phyloP scores from a whole-genome alignment of 2,329 filamentous ascomycete species.

The Zasmidium angulare region DNA sequence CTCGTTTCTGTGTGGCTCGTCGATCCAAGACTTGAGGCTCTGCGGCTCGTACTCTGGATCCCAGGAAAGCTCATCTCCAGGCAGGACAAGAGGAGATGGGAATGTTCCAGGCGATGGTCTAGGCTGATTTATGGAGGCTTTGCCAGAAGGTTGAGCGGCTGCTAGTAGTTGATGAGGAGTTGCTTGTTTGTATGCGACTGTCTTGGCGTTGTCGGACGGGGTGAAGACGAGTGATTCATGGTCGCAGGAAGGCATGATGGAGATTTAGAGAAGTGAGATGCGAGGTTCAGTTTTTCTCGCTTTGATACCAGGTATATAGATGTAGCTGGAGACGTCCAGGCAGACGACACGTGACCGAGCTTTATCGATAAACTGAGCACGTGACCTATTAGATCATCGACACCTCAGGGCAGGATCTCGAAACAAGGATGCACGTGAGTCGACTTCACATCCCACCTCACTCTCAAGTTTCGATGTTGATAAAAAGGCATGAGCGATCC shows the following conservation, averaged over 20 bases:
- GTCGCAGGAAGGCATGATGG: constrained; percentile 6
- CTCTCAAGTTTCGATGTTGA: no score
- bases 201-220: constrained; percentile 37
- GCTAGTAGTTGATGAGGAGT: constrained; percentile 2
- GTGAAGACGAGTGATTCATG: constrained; percentile 22
- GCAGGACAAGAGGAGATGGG: constrained; percentile 60
- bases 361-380: not conserved
- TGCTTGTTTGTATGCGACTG: constrained; percentile 37
- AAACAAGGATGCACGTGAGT: no score
- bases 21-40: constrained; percentile 53
- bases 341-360: not conserved
- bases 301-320: no score
- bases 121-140: not conserved
- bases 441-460: no score
- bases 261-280: not conserved
- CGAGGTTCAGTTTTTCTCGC: no score
- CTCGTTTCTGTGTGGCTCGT: constrained; percentile 49
- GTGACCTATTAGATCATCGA: no score
- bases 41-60: constrained; percentile 56
- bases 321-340: no score
- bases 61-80: constrained; percentile 57
- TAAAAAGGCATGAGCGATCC: no score
- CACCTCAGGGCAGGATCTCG: no score
- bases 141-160: constrained; percentile 6
- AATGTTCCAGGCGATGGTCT: constrained; percentile 40